A percentile compares a stretch with the other conserved stretches of the same genome.
phyloP scores from a whole-genome alignment of 2,329 filamentous ascomycete genomes.

The Nemania sp. region DNA sequence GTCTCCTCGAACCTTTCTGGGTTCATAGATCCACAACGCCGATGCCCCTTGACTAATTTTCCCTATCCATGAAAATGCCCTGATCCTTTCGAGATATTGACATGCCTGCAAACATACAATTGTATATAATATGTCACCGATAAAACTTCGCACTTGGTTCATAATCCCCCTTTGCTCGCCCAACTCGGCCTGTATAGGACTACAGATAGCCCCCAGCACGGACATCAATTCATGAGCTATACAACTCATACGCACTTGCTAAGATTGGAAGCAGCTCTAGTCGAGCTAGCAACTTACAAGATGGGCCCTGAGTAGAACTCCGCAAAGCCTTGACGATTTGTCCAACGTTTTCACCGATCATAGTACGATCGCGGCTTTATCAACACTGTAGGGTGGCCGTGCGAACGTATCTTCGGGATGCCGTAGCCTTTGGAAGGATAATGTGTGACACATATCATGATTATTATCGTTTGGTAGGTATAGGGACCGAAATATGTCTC shows the following conservation, averaged over 20 bases:
- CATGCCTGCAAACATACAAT: conserved; percentile 35
- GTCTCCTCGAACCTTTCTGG: conserved; percentile 15
- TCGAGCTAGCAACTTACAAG: no score
- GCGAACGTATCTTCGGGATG: neutral
- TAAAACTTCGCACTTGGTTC: conserved; percentile 29
- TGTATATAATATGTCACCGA: conserved; percentile 37
- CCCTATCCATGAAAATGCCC: conserved; percentile 32
- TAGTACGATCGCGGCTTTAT: no score
- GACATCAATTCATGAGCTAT: conserved; percentile 19
- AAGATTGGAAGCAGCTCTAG: conserved; percentile 13
- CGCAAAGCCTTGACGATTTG: no score
- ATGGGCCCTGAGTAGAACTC: no score
- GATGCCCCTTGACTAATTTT: conserved; percentile 30
- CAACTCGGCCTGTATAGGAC: conserved; percentile 29
- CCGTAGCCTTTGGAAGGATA: neutral
- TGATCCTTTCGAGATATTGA: conserved; percentile 33
- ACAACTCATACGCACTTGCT: conserved; percentile 22
- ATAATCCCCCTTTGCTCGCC: conserved; percentile 21
- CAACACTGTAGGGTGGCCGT: no score
- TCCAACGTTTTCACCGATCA: no score
- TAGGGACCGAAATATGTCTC: neutral
- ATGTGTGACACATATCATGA: neutral
- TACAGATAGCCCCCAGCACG: conserved; percentile 26
- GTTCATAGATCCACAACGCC: conserved; percentile 25
- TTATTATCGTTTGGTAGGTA: neutral